Evolutionary conservation across 1,284 basidiomycete genomes (phyloP).

Genomic region (Puccinia triticina): DNA sequence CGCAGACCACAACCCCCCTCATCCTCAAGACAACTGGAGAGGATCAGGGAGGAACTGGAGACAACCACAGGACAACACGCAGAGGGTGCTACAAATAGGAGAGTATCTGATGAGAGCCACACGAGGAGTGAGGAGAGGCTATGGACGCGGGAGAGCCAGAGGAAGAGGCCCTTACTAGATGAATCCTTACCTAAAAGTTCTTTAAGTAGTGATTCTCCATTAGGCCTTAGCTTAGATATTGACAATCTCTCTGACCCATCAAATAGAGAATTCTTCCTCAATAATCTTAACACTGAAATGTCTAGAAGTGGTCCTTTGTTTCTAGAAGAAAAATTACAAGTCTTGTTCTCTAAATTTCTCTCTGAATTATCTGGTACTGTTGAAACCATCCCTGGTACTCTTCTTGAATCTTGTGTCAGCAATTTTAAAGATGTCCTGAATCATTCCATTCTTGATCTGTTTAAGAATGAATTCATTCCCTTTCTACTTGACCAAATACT

Average conservation of each 20-base stretch:
- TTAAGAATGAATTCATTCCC: background rate
- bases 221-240: background rate
- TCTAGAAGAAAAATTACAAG: background rate
- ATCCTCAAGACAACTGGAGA: no score
- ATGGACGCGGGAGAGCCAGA: no score
- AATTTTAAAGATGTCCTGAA: background rate
- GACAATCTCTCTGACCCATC: no score
- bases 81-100: no score
- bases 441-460: background rate
- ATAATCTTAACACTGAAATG: background rate
- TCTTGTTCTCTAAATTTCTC: background rate
- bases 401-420: background rate
- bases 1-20: no score
- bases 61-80: no score
- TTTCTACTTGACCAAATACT: background rate
- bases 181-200: no score
- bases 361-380: background rate
- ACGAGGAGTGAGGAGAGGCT: no score
- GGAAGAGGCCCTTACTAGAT: no score
- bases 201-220: no score
- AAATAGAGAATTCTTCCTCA: background rate
- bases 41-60: no score
- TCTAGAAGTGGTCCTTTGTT: background rate
- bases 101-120: no score
- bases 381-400: background rate